These are phyloP conservation scores for Xylariaceae sp. DNA, from an alignment of 2,329 filamentous ascomycete genomes.

Conservation along the genomic window DNA sequence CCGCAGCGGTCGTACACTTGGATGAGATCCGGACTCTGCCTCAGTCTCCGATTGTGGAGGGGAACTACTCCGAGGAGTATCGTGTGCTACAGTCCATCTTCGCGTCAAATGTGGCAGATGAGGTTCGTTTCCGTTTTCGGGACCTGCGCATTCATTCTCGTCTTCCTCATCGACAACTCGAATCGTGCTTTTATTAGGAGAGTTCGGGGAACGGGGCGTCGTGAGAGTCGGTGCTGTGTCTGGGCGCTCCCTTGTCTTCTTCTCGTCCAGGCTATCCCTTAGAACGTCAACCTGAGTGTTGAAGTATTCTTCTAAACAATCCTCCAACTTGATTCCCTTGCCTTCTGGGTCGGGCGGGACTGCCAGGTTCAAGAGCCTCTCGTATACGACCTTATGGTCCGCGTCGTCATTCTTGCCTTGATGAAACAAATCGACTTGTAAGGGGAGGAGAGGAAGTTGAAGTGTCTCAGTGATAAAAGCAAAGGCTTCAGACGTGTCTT, in stretches of 20 bases:
- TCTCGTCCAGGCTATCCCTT: conserved; percentile 65
- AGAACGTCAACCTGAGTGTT: conserved; percentile 91
- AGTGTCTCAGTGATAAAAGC: conserved; percentile 91
- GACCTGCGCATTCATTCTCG: conserved; percentile 23
- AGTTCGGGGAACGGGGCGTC: conserved; percentile 20
- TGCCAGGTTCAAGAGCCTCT: conserved; percentile 85
- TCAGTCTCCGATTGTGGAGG: conserved; percentile 19
- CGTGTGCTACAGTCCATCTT: conserved; percentile 38
- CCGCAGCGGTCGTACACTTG: conserved; percentile 35
- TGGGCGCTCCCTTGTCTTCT: conserved; percentile 40
- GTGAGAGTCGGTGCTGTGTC: conserved; percentile 39
- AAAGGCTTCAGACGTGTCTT: conserved; percentile 95
- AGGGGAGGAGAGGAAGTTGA: conserved; percentile 80
- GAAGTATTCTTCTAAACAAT: conserved; percentile 92
- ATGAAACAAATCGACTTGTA: conserved; percentile 95
- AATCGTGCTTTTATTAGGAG: conserved; percentile 38
- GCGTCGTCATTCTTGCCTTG: conserved; percentile 82
- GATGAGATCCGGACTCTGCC: conserved; percentile 14
- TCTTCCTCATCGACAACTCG: conserved; percentile 36
- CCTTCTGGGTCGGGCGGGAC: conserved; percentile 77
- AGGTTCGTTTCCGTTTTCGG: conserved; percentile 23
- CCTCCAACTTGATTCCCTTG: conserved; percentile 77
- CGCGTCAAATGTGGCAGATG: conserved; percentile 38
- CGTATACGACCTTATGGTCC: conserved; percentile 94
- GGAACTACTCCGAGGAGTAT: conserved; percentile 1